These are phyloP conservation scores for Polyporus tsugae DNA, from an alignment of 1,284 basidiomycete species.

Conservation along the genomic window DNA sequence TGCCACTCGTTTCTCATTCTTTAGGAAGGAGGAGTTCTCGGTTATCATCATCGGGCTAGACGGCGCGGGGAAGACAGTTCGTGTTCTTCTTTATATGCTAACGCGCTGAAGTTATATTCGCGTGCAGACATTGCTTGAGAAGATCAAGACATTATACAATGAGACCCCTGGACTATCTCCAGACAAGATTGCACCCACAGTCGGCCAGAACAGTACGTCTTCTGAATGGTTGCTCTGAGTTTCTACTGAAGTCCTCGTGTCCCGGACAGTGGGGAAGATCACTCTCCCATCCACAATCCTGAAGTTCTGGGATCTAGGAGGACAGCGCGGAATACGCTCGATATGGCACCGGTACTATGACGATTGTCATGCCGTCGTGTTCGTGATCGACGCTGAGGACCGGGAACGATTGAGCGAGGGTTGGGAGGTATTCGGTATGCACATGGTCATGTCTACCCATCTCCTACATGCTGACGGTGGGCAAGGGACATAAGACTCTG, in stretches of 20 bases:
- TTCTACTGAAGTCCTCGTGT: neutral
- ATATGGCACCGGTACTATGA: constrained; percentile 96
- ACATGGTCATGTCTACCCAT: constrained; percentile 12
- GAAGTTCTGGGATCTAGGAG: constrained; percentile 95
- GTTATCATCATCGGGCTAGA: constrained; percentile 92
- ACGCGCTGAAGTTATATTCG: constrained; percentile 14
- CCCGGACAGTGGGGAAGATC: constrained; percentile 83
- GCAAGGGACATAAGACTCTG: constrained; percentile 67
- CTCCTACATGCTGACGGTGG: constrained; percentile 29
- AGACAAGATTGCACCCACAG: constrained; percentile 92
- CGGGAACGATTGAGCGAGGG: constrained; percentile 86
- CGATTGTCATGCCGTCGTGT: constrained; percentile 93
- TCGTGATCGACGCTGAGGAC: constrained; percentile 91
- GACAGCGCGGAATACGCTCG: constrained; percentile 88
- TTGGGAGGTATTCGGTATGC: constrained; percentile 93
- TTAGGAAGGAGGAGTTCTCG: constrained; percentile 91
- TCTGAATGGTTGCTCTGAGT: neutral
- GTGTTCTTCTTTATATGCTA: constrained; percentile 32
- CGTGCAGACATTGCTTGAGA: constrained; percentile 84
- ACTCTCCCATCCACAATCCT: constrained; percentile 90
- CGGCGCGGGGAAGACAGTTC: constrained; percentile 91
- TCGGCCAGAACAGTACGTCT: constrained; percentile 90
- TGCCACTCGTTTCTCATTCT: constrained; percentile 26
- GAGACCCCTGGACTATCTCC: constrained; percentile 84
- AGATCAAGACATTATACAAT: constrained; percentile 92